A percentile compares a stretch with the other conserved stretches of the same genome.
Evolutionary conservation across 495 filamentous ascomycete species (phyloP).

Genomic region (Pyronema domesticum): DNA sequence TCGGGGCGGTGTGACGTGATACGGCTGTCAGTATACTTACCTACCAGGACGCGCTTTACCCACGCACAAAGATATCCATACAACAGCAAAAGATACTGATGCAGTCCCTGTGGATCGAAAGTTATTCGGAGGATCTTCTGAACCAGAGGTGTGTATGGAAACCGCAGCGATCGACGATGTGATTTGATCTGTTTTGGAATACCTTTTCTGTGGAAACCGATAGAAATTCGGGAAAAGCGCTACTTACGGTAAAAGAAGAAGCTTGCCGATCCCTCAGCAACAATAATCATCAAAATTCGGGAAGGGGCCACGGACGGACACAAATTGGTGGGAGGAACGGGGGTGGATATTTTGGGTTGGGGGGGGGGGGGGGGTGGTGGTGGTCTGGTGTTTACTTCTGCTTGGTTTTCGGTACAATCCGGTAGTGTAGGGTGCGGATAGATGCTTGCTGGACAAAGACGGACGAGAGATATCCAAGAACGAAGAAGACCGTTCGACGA

Average conservation of each 20-base stretch:
- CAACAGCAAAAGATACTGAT: neutral
- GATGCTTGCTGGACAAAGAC: neutral
- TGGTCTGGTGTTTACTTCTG: conserved; percentile 1
- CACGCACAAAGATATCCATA: conserved; percentile 3
- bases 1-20: neutral
- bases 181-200: neutral
- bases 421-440: conserved; percentile 1
- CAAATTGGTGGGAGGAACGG: neutral
- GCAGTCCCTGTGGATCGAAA: conserved; percentile 24
- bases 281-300: neutral
- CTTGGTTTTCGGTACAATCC: neutral
- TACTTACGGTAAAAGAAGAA: conserved; percentile 2
- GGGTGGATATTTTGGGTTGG: neutral
- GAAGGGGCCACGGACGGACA: neutral
- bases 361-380: neutral
- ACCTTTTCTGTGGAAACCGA: conserved; percentile 11
- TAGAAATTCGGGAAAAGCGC: conserved; percentile 5
- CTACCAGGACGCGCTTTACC: conserved; percentile 3
- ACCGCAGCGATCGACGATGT: conserved; percentile 4
- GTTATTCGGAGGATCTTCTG: conserved; percentile 24
- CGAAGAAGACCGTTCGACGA: neutral
- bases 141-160: conserved; percentile 7
- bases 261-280: conserved; percentile 4
- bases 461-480: neutral
- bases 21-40: neutral